Percentiles rank a stretch among this genome's conserved stretches.
These are phyloP conservation scores for Gautieria morchelliformis DNA, from an alignment of 768 basidiomycete genomes.

Conservation along the genomic window DNA sequence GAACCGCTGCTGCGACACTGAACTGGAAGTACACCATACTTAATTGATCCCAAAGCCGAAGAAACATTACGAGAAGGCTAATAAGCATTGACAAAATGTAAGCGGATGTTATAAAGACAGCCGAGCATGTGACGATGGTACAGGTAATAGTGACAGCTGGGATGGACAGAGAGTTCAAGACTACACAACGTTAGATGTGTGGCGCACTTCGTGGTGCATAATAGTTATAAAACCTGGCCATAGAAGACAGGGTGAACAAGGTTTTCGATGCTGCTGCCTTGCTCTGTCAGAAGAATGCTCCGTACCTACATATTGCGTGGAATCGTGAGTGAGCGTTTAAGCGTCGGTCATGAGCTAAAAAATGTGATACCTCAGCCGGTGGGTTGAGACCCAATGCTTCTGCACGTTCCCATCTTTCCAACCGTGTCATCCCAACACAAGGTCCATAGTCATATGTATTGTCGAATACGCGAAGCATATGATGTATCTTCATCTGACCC, in stretches of 20 bases:
- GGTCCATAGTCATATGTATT: slow-evolving; percentile 75
- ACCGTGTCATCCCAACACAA: slow-evolving; percentile 65
- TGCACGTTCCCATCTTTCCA: slow-evolving; percentile 86
- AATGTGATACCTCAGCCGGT: slow-evolving; percentile 54
- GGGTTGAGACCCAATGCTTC: slow-evolving; percentile 68
- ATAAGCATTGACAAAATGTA: no score
- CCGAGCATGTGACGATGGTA: no score
- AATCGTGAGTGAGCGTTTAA: not conserved
- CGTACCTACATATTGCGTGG: slow-evolving; percentile 42
- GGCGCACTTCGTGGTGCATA: not conserved
- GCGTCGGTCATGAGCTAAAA: not conserved
- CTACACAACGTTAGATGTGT: not conserved
- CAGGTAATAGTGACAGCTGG: not conserved
- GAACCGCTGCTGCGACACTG: not conserved
- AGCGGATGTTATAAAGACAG: no score
- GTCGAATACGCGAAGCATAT: slow-evolving; percentile 75
- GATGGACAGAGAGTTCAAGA: not conserved
- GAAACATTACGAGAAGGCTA: no score
- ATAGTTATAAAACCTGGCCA: slow-evolving; percentile 20
- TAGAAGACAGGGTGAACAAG: slow-evolving; percentile 60
- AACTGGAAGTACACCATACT: no score
- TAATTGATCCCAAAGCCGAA: no score
- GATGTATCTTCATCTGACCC: slow-evolving; percentile 50
- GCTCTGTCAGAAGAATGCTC: slow-evolving; percentile 63
- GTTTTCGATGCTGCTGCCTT: slow-evolving; percentile 44